Conservation (phyloP, 2,329 filamentous ascomycete species). For the Conoideocrella luteorostrata region DNA sequence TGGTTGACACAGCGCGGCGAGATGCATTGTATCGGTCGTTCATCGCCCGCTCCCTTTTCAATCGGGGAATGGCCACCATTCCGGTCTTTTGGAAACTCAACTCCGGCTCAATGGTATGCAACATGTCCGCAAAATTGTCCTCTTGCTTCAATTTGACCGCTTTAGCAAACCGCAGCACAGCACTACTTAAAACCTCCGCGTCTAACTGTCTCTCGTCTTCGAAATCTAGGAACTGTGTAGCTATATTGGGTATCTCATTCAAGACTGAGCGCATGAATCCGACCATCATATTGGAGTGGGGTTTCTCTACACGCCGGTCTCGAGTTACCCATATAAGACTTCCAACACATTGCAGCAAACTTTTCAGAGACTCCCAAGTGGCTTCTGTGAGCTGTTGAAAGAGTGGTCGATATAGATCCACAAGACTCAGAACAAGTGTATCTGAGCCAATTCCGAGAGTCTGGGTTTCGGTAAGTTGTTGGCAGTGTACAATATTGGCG, state of each 20-base stretch:
- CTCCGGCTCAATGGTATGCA: constrained; percentile 3
- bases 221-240: constrained; percentile 7
- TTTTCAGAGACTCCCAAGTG: not conserved
- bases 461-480: not conserved
- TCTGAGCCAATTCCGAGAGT: too few species aligned
- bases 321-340: not conserved
- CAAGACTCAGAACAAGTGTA: not conserved
- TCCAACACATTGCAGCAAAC: not conserved
- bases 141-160: not conserved
- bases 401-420: not conserved
- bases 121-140: not conserved
- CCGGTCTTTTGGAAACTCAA: not conserved
- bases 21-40: constrained; percentile 5
- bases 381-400: not conserved
- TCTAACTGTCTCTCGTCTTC: not conserved
- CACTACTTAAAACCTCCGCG: not conserved
- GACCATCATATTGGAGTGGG: constrained; percentile 1
- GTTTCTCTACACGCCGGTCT: not conserved
- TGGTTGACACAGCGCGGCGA: not conserved
- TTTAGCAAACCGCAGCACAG: not conserved
- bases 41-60: not conserved
- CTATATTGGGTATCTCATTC: constrained; percentile 1
- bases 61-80: not conserved
- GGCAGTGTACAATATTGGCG: not conserved
- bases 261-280: constrained; percentile 1